Evolutionary conservation across 768 basidiomycete genomes (phyloP).

Genomic region (Russula olivacea): DNA sequence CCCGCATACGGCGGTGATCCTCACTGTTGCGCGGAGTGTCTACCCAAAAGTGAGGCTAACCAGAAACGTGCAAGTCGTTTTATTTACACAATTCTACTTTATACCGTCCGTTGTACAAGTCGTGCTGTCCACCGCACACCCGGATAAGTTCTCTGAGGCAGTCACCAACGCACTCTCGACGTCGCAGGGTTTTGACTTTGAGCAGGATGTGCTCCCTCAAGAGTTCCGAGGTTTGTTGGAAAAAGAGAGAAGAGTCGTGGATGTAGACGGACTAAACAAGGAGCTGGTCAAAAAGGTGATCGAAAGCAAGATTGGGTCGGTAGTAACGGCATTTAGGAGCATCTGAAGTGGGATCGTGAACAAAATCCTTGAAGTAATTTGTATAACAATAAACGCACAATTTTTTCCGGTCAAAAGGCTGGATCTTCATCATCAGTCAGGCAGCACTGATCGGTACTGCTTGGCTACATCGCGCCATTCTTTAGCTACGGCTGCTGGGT

Average conservation of each 20-base stretch:
- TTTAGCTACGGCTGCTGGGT: constrained; percentile 1
- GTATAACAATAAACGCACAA: constrained; percentile 6
- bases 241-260: constrained; percentile 69
- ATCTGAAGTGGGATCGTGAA: constrained; percentile 2
- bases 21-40: constrained; percentile 66
- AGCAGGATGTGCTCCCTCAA: constrained; percentile 70
- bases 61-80: not conserved
- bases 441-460: constrained; percentile 16
- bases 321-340: not conserved
- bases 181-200: constrained; percentile 63
- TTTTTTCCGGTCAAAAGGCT: not conserved
- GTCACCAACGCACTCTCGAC: constrained; percentile 70
- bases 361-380: not conserved
- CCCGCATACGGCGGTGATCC: constrained; percentile 93
- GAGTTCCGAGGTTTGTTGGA: constrained; percentile 80
- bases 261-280: constrained; percentile 63
- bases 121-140: constrained; percentile 91
- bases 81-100: not conserved
- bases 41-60: constrained; percentile 49
- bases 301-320: constrained; percentile 31
- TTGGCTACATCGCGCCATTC: constrained; percentile 13
- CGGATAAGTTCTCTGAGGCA: constrained; percentile 93
- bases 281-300: constrained; percentile 59
- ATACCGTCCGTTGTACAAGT: constrained; percentile 52
- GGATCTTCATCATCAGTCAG: constrained; percentile 7